Evolutionary conservation across 1,284 basidiomycete genomes (phyloP).

Genomic region (Austroboletus niveus): DNA sequence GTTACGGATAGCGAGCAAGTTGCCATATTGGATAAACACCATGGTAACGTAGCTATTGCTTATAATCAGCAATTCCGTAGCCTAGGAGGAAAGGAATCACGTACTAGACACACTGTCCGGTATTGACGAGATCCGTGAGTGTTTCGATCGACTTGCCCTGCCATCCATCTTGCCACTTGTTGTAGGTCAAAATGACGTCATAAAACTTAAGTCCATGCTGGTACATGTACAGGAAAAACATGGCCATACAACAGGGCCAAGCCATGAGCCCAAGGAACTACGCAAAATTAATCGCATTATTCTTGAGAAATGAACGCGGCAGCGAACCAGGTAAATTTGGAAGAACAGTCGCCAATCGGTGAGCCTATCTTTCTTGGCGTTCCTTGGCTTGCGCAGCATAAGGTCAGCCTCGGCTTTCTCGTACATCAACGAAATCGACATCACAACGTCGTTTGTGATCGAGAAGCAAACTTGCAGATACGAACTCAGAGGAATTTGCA

Average conservation of each 20-base stretch:
- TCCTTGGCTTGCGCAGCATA: slow-evolving; percentile 61
- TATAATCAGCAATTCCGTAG: not conserved
- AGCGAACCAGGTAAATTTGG: slow-evolving; percentile 29
- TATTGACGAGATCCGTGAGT: slow-evolving; percentile 30
- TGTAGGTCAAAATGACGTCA: slow-evolving; percentile 41
- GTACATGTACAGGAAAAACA: slow-evolving; percentile 41
- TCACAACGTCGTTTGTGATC: slow-evolving; percentile 37
- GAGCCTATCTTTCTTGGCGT: slow-evolving; percentile 54
- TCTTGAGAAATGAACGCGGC: not conserved
- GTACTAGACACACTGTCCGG: slow-evolving; percentile 42
- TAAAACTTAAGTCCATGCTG: slow-evolving; percentile 34
- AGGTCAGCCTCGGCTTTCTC: slow-evolving; percentile 40
- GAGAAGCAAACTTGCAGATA: slow-evolving; percentile 43
- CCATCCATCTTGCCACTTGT: slow-evolving; percentile 38
- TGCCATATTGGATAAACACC: slow-evolving; percentile 35
- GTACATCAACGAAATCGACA: slow-evolving; percentile 38
- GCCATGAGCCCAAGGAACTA: slow-evolving; percentile 47
- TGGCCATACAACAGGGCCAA: slow-evolving; percentile 43
- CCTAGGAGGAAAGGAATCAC: slow-evolving; percentile 23
- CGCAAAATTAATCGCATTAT: not conserved
- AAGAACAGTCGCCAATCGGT: slow-evolving; percentile 36
- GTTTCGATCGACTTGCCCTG: slow-evolving; percentile 29
- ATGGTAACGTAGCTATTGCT: slow-evolving; percentile 39
- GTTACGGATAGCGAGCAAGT: slow-evolving; percentile 34
- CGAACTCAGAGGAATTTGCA: slow-evolving; percentile 41